These are phyloP conservation scores for Ceratobasidium sp. DNA, from an alignment of 1,284 basidiomycete species.

Conservation along the genomic window DNA sequence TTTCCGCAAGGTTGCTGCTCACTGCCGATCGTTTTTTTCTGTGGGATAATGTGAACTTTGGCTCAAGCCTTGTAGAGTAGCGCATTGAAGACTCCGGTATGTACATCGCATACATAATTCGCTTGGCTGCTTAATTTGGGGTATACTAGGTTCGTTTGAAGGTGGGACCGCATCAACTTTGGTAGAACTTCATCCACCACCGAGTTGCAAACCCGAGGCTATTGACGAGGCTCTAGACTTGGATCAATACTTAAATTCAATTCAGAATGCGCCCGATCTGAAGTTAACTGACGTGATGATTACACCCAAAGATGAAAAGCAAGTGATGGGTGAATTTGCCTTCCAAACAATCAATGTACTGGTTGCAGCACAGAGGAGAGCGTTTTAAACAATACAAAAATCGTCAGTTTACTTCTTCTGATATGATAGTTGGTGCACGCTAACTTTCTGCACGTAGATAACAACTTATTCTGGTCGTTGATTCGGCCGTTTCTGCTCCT, in stretches of 20 bases:
- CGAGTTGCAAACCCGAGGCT: neutral
- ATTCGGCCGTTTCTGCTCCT: neutral
- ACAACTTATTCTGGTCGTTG: neutral
- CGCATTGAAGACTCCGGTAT: neutral
- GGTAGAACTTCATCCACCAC: constrained; percentile 7
- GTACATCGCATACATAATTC: neutral
- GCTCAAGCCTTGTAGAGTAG: neutral
- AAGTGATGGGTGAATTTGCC: neutral
- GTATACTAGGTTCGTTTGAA: neutral
- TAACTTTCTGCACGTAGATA: neutral
- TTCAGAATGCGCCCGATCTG: neutral
- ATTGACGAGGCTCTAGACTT: constrained; percentile 1
- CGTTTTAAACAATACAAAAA: neutral
- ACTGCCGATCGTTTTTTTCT: neutral
- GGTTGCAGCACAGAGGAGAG: neutral
- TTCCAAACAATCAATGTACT: neutral
- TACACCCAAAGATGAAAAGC: neutral
- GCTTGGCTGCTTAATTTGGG: neutral
- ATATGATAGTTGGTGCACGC: no score
- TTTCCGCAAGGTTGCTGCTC: neutral
- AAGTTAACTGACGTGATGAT: neutral
- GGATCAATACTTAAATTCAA: neutral
- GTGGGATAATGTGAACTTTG: constrained; percentile 5
- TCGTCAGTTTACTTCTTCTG: neutral
- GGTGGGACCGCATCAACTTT: neutral